Evolutionary conservation across 202 grass and related monocot genomes (phyloP), one percentile per base, ranked within the genome.

Genomic region (Bolboschoenoplectus hybrid): DNA sequence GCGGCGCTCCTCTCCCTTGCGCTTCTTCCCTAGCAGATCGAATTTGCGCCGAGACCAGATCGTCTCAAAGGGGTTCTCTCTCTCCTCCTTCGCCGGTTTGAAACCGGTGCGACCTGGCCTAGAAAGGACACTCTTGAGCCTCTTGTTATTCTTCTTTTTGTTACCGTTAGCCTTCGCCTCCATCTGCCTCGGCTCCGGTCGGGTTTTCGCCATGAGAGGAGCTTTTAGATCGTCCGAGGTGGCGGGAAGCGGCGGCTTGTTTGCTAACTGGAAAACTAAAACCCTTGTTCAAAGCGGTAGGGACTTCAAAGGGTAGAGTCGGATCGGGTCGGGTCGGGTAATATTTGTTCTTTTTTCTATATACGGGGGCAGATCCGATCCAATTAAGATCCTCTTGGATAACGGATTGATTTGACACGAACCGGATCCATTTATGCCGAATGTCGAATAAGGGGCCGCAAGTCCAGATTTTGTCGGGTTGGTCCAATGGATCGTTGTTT

Each of bases 41-140:
- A 98, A 98, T 86, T 98, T 98, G 57, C 93, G 87, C 83, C 96
- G 93, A 9, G 96, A 96, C 96, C 96, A 98, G 38, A 98, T 98
- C 45, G 89, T 88, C 82, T 95, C 96, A 63, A 96, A 98, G n/a
- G 90, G 96, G 85, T 98, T 98, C 88, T 65, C 85, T 84, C 73
- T 73, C 43, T 83, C 82, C 46, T 32, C 69, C 53, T 87, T 86
- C 0, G 82, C 80, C 58, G 86, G 88, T 93, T 95, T 93, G 89
- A 90, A 60, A 83, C 89, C 34, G 91, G 87, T 0, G 84, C 87
- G 3, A 66, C 84, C 38, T 87, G 93, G 78, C 39, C 91, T 60
- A 26, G 83, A 88, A 51, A 85, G 86, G 2, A 71, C 38, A 2
- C 78, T 88, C n/a, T 92, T 94, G 38, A 87, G 90, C 13, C 56